These are phyloP conservation scores for Heliamphora exappendiculata DNA, from an alignment of 148 eudicot genomes.

Conservation along the genomic window DNA sequence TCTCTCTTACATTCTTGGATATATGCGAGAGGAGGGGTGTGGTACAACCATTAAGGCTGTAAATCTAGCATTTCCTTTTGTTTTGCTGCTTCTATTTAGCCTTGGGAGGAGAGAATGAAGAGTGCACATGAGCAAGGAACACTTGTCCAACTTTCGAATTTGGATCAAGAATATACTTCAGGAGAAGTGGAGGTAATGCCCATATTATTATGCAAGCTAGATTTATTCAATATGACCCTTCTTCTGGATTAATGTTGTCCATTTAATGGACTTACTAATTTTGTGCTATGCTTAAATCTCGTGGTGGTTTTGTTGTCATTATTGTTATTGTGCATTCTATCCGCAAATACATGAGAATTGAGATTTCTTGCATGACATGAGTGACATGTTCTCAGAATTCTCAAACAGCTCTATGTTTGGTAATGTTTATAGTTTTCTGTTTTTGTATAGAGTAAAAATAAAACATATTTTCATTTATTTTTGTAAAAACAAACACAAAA, in stretches of 20 bases:
- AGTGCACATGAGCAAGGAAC: conserved; percentile 45
- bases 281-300: background rate
- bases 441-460: no score
- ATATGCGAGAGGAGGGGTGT: background rate
- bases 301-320: background rate
- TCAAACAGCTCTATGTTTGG: no score
- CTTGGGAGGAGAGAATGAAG: conserved; percentile 62
- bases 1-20: background rate
- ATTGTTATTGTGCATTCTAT: background rate
- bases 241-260: background rate
- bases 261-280: background rate
- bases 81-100: conserved; percentile 26
- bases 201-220: background rate
- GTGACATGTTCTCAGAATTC: no score
- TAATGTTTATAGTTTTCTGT: no score
- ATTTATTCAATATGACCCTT: background rate
- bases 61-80: background rate
- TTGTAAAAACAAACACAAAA: no score
- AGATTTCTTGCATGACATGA: no score
- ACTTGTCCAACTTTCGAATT: conserved; percentile 56
- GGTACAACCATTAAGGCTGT: conserved; percentile 7
- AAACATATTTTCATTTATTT: no score
- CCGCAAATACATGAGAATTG: background rate
- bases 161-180: conserved; percentile 59
- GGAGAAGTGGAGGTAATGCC: conserved; percentile 63